These are phyloP conservation scores for Neurospora terricola DNA, from an alignment of 495 filamentous ascomycete genomes.

Conservation along the genomic window DNA sequence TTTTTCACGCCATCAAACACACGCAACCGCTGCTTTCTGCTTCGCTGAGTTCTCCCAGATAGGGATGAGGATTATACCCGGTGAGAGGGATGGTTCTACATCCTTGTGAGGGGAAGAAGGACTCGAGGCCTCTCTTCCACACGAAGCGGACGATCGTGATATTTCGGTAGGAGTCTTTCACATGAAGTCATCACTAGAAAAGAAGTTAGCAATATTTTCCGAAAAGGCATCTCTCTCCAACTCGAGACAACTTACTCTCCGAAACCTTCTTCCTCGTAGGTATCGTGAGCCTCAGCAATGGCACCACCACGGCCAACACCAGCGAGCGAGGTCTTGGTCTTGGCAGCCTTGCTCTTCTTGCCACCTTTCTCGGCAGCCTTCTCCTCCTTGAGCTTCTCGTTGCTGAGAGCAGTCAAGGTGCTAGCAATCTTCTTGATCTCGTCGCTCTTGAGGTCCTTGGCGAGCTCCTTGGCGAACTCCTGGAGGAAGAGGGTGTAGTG, in stretches of 20 bases:
- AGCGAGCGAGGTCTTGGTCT: constrained; percentile 80
- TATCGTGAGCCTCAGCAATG: constrained; percentile 54
- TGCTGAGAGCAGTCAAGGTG: constrained; percentile 71
- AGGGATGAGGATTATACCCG: neutral
- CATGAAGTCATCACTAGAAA: constrained; percentile 40
- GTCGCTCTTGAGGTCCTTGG: constrained; percentile 76
- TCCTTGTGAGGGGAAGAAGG: neutral
- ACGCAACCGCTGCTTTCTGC: neutral
- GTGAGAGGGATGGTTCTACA: neutral
- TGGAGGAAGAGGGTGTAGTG: constrained; percentile 83
- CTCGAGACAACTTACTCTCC: constrained; percentile 54
- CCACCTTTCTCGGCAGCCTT: constrained; percentile 86
- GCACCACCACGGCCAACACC: constrained; percentile 47
- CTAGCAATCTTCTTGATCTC: constrained; percentile 94
- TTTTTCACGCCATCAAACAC: neutral
- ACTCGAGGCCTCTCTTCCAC: neutral
- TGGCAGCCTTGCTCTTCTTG: constrained; percentile 92
- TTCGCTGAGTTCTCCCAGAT: neutral
- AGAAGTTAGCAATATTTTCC: constrained; percentile 9
- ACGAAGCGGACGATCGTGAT: neutral
- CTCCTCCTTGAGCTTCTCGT: constrained; percentile 99
- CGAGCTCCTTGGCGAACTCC: constrained; percentile 79
- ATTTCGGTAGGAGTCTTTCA: constrained; percentile 21
- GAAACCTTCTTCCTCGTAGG: constrained; percentile 67
- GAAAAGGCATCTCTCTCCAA: neutral